A percentile compares a stretch with the other conserved stretches of the same genome.
Conservation (phyloP, 2,329 filamentous ascomycete genomes). For the Pyrenophora seminiperda region DNA sequence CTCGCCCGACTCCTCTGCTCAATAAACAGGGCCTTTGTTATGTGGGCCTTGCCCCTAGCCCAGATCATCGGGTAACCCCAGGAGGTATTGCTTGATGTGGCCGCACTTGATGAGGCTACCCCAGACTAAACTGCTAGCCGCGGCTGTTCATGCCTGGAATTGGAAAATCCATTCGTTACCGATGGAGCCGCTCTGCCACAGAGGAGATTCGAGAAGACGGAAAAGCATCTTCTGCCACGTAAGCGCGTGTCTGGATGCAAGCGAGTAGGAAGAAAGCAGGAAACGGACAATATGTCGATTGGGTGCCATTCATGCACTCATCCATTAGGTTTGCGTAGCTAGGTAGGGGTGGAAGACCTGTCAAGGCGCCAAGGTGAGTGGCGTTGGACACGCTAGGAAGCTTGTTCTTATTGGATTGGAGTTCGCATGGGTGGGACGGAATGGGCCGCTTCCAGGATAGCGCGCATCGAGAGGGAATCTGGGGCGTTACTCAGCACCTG, state of each 20-base stretch:
- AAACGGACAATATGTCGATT: conserved; percentile 17
- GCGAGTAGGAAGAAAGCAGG: conserved; percentile 10
- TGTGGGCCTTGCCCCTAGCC: conserved; percentile 17
- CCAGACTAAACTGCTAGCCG: conserved; percentile 13
- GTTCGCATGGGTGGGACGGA: conserved; percentile 22
- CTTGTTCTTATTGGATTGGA: conserved; percentile 27
- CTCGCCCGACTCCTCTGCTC: conserved; percentile 18
- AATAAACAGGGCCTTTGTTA: conserved; percentile 24
- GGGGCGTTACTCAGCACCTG: conserved; percentile 19
- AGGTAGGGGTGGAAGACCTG: conserved; percentile 20
- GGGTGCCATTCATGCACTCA: conserved; percentile 15
- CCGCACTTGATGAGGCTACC: conserved; percentile 15
- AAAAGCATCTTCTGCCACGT: conserved; percentile 7
- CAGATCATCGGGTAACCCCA: conserved; percentile 23
- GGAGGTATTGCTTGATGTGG: conserved; percentile 17
- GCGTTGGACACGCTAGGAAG: conserved; percentile 25
- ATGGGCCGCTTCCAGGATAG: conserved; percentile 27
- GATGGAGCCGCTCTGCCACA: not conserved
- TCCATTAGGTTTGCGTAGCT: conserved; percentile 23
- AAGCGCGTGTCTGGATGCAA: not conserved
- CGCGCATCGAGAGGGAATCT: conserved; percentile 22
- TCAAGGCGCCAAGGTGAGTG: conserved; percentile 29
- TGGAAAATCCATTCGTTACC: conserved; percentile 11
- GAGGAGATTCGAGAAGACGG: not conserved
- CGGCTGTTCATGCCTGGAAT: conserved; percentile 12